Base-by-base conservation (phyloP, 176 grass and related monocot genomes). In the Avena sativa region DNA sequence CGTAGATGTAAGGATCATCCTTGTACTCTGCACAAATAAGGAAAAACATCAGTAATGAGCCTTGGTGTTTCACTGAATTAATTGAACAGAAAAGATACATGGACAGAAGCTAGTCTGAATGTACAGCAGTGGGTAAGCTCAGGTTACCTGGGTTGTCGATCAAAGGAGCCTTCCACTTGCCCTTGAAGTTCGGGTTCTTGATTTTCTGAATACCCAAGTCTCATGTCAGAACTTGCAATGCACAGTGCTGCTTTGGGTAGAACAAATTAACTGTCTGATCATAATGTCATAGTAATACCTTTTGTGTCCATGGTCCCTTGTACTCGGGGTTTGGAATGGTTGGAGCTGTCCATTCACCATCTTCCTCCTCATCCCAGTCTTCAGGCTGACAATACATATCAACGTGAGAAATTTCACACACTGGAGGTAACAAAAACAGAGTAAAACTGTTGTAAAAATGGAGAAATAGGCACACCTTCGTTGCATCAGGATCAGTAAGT, bases 121-220 rank as follows among this genome's bases (percentile, higher is more conserved):
- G 74, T 17, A 2, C 15, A 76, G 28, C 14, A 76, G 14, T 16
- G 4, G 49, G 74, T 11, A 77, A 56, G 49, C 26, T 56, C 49
- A 77, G 50, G 1, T 74, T 87, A 97, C 92, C 92, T 80, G 92
- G 90, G 81, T 97, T 97, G 44, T 94, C 86, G 20, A 97, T 88
- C 92, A 97, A 70, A 72, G 94, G 92, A 47, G 91, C 88, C 83
- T 90, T 92, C 94, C 94, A 94, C 72, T 94, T 97, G 8, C 92
- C 95, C 84, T 94, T 84, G 86, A 86, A 97, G 40, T 89, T 59
- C 0, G 95, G 92, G 74, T 97, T 97, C 92, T 92, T 97, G 6
- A 94, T 91, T 94, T 89, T 94, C 92, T 94, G 28, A 60, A 57
- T 12, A 53, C 46, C 14, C 16, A 59, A 57, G 19, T 79, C 9